Conservation (phyloP, 2,329 filamentous ascomycete species). For the Aspergillus sp. region DNA sequence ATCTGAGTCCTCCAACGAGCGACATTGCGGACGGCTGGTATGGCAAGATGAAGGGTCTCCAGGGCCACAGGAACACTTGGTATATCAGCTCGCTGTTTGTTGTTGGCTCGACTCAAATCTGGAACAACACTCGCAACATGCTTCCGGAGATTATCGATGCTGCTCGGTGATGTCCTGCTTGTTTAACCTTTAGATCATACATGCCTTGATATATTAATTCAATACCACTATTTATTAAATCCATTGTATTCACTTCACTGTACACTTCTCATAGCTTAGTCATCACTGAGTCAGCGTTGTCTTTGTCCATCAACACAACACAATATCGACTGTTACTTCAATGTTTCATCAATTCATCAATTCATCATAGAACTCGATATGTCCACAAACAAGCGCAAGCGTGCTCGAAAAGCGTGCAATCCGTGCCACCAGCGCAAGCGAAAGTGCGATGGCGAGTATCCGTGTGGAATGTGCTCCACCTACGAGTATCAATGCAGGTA, state of each 20-base stretch:
- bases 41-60: not conserved
- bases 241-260: no score
- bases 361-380: no score
- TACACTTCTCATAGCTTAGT: no score
- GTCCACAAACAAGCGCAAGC: slow-evolving; percentile 25
- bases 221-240: no score
- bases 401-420: slow-evolving; percentile 30
- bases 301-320: no score
- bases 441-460: slow-evolving; percentile 32
- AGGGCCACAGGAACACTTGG: slow-evolving; percentile 2
- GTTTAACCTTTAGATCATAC: no score
- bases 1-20: not conserved
- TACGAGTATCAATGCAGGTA: slow-evolving; percentile 31
- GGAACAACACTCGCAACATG: not conserved
- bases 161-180: not conserved
- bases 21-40: not conserved
- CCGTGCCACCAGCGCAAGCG: slow-evolving; percentile 35
- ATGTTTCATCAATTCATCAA: no score
- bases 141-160: not conserved
- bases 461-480: slow-evolving; percentile 30
- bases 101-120: not conserved
- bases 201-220: no score
- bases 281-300: no score
- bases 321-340: no score
- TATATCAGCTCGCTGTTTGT: not conserved